Evolutionary conservation across 2,329 filamentous ascomycete genomes (phyloP).

Genomic region (Exophiala calicioides): DNA sequence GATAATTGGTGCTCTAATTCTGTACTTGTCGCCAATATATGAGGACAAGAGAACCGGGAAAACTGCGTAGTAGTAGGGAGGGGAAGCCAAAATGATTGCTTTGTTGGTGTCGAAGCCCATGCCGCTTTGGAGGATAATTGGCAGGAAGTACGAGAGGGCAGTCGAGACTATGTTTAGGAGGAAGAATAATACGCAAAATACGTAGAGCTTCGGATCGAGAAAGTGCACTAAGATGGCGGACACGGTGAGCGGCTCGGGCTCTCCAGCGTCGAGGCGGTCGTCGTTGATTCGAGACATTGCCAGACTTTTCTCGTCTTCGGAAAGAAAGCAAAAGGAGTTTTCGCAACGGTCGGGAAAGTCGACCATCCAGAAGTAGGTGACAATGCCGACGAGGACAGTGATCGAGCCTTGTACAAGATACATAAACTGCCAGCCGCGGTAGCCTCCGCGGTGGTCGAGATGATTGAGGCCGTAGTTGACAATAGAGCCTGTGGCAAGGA

Average conservation of each 20-base stretch:
- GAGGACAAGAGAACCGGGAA: conserved; percentile 65
- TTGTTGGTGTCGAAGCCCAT: conserved; percentile 56
- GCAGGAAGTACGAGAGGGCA: conserved; percentile 65
- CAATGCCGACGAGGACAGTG: conserved; percentile 58
- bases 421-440: conserved; percentile 70
- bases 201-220: conserved; percentile 40
- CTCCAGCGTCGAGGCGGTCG: conserved; percentile 61
- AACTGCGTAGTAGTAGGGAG: conserved; percentile 68
- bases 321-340: conserved; percentile 60
- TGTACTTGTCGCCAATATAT: conserved; percentile 61
- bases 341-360: conserved; percentile 66
- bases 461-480: conserved; percentile 70
- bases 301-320: conserved; percentile 56
- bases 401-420: conserved; percentile 67
- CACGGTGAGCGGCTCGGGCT: conserved; percentile 58
- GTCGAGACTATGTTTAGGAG: conserved; percentile 68
- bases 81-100: conserved; percentile 64
- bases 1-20: conserved; percentile 64
- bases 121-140: conserved; percentile 55
- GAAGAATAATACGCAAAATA: conserved; percentile 52
- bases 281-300: conserved; percentile 60
- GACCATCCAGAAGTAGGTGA: conserved; percentile 70
- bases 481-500: conserved; percentile 66
- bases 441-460: conserved; percentile 56
- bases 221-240: conserved; percentile 64